Evolutionary conservation across 169 alveolate species (phyloP).

Genomic region (Eimeria tenella): DNA sequence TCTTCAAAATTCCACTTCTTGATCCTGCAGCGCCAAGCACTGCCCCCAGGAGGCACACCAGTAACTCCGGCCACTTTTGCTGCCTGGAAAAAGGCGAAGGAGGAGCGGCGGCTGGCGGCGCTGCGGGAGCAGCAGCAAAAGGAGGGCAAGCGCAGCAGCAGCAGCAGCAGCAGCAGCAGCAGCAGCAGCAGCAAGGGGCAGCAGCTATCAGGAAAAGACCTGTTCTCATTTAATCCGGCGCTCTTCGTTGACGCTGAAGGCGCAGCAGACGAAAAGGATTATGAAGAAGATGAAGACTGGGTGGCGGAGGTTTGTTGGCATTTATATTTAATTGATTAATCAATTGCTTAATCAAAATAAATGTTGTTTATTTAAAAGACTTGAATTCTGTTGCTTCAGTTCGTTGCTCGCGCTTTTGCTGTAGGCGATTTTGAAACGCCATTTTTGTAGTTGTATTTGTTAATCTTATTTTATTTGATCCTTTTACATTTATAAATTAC

Average conservation of each 20-base stretch:
- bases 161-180: neutral
- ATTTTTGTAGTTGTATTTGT: no score
- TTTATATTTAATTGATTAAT: no score
- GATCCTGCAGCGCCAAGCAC: constrained; percentile 80
- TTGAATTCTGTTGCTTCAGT: no score
- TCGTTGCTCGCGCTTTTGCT: no score
- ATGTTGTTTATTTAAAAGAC: no score
- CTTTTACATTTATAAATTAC: no score
- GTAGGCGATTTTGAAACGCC: no score
- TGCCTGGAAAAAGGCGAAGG: constrained; percentile 94
- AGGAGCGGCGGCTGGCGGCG: constrained; percentile 78
- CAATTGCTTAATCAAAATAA: no score
- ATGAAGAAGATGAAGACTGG: constrained; percentile 71
- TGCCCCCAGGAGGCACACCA: constrained; percentile 91
- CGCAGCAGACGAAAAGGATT: constrained; percentile 71
- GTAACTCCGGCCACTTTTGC: constrained; percentile 94
- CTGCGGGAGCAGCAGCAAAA: constrained; percentile 55
- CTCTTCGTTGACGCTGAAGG: constrained; percentile 76
- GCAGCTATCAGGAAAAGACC: constrained; percentile 67
- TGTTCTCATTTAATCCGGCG: constrained; percentile 71
- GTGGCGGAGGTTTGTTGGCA: constrained; percentile 7
- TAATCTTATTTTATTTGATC: no score
- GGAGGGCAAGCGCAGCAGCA: constrained; percentile 68
- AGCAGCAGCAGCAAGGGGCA: neutral
- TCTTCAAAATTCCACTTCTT: neutral